Base-by-base conservation (phyloP, 495 filamentous ascomycete species). In the Tuber indicum region DNA sequence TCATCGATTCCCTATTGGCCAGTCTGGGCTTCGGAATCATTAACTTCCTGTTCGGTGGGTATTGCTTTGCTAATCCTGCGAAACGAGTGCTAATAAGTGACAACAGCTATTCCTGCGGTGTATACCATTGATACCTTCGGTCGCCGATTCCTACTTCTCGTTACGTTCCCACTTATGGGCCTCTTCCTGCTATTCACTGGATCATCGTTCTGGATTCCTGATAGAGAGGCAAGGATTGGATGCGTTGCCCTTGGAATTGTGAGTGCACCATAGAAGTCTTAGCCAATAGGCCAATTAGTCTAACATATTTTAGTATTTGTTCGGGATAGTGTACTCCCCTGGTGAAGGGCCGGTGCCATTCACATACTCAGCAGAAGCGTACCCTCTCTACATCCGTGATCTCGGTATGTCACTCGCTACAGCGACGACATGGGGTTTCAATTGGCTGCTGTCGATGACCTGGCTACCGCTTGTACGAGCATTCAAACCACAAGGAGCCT, bases 81-180 rank as follows among this genome's bases (percentile, higher is more conserved):
- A 66, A 66, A 36, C 58, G 14, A 17, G 17, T 32, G 58, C 58
- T 66, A 66, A 66, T 36, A 8, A 7, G 26, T 36, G 26, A 6
- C 58, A 66, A 66, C 14, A 66, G 58, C 92, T 6, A 87, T 94
- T 19, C 92, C 92, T 0, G 92, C 92, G 16, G 85, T 95, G 70
- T 93, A 91, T 83, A 93, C 91, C 7, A 95, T 95, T 76, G 92
- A 95, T 82, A 93, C 91, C 0, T 94, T 92, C 77, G 93, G 92
- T n/a, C 90, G 92, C 4, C 88, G 93, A 26, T 93, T 93, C 77
- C 88, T 96, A 12, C 87, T 95, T 8, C 87, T 95, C 21, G 87
- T 87, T 2, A 95, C 92, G 8, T 94, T 94, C 84, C 93, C 93
- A 0, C 86, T 94, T 10, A 93, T 96, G 91, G 82, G 88, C 0